These are phyloP conservation scores for Mucor saturninus DNA, from an alignment of 371 early-diverging fungal species.

Conservation along the genomic window DNA sequence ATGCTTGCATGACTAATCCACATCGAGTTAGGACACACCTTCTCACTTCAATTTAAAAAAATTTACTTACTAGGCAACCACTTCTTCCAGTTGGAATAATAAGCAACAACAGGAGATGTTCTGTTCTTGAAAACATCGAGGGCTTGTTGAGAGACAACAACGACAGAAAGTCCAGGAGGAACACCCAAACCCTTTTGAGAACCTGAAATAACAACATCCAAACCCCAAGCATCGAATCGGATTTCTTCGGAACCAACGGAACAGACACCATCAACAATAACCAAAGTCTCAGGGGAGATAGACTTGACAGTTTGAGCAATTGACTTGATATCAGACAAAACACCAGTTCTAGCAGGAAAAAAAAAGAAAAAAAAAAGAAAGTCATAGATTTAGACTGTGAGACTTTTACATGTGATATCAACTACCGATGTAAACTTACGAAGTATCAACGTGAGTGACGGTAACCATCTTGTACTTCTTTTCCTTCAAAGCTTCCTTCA, in stretches of 20 bases:
- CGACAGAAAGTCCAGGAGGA: constrained; percentile 86
- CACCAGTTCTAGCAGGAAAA: constrained; percentile 65
- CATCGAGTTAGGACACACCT: neutral
- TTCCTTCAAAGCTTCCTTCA: constrained; percentile 55
- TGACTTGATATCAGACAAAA: constrained; percentile 80
- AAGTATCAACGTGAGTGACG: constrained; percentile 96
- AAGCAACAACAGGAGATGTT: constrained; percentile 71
- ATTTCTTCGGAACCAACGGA: constrained; percentile 94
- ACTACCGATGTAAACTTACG: constrained; percentile 44
- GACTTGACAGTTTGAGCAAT: constrained; percentile 77
- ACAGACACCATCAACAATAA: constrained; percentile 96
- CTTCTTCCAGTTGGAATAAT: constrained; percentile 83
- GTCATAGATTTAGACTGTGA: neutral
- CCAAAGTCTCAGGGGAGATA: constrained; percentile 85
- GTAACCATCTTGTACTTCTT: constrained; percentile 85
- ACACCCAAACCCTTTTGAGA: constrained; percentile 96
- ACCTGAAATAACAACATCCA: constrained; percentile 90
- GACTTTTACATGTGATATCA: constrained; percentile 3
- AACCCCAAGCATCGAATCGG: constrained; percentile 90
- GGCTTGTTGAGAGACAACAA: constrained; percentile 80
- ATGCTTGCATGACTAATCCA: constrained; percentile 86
- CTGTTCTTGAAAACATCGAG: constrained; percentile 72
- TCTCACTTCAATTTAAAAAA: neutral
- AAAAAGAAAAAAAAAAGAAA: neutral
- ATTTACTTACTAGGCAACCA: constrained; percentile 78